Conservation (phyloP, 768 basidiomycete genomes). For the Psilocybe cyanescens region DNA sequence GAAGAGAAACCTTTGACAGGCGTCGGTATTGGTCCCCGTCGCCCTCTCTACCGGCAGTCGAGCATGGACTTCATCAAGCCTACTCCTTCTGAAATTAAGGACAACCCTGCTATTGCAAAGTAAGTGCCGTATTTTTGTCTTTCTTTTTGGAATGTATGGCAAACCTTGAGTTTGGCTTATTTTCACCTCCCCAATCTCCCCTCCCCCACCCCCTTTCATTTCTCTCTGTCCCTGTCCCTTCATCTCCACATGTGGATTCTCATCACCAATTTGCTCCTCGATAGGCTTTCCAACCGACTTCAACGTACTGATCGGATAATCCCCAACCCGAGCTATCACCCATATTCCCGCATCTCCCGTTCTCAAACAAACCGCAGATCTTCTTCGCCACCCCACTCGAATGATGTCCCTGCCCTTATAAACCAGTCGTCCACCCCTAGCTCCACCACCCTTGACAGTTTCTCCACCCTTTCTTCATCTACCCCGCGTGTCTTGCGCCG, state of each 20-base stretch:
- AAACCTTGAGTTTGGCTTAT: neutral
- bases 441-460: conserved; percentile 63
- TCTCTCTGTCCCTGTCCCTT: conserved; percentile 8
- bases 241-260: conserved; percentile 1
- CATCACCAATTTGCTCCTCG: neutral
- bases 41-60: conserved; percentile 77
- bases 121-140: conserved; percentile 37
- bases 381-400: conserved; percentile 43
- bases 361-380: conserved; percentile 35
- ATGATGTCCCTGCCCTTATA: conserved; percentile 45
- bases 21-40: conserved; percentile 36
- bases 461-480: conserved; percentile 43
- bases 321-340: conserved; percentile 55
- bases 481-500: conserved; percentile 43
- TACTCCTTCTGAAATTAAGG: conserved; percentile 47
- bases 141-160: neutral
- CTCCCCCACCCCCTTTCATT: conserved; percentile 1
- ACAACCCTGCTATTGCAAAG: conserved; percentile 64
- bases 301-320: conserved; percentile 65
- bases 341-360: conserved; percentile 55
- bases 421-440: conserved; percentile 67
- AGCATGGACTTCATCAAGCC: conserved; percentile 86
- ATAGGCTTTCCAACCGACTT: conserved; percentile 67
- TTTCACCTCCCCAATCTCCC: neutral
- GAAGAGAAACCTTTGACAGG: conserved; percentile 26